Evolutionary conservation across 2,329 filamentous ascomycete species (phyloP), one percentile per base, ranked within the genome.

Genomic region (Pseudocercospora vitis): DNA sequence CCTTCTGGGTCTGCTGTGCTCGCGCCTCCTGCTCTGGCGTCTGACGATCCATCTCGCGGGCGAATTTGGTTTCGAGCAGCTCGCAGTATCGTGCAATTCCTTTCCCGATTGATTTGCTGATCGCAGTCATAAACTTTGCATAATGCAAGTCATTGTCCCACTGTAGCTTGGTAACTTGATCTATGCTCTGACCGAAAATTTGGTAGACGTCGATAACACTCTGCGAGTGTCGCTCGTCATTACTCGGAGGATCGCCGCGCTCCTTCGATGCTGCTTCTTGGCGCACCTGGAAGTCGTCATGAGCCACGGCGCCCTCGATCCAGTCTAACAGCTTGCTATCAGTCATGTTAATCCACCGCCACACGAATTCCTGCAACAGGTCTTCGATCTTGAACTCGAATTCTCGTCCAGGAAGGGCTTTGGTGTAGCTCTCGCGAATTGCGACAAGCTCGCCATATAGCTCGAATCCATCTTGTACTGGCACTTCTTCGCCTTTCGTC

Each of bases 121-220:
- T 77, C 1, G 90, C 84, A 12, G 94, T 99, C 91, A 97, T 97
- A 73, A 99, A 99, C 58, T 91, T 90, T 32, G 94, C 92, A 68
- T 96, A 89, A 61, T 96, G 91, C 31, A 95, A 79, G 65, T 96
- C 89, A 68, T 97, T 90, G 60, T 91, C 87, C 94, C 94, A 99
- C 56, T 91, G 84, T 8, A 99, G 79, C 62, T 89, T 79, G 50
- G 89, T 85, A 50, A 99, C 84, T 65, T 95, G 89, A 59, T 96
- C 88, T 29, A 95, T 84, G 14, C 88, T 89, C 73, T 96, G 89
- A 65, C 91, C 95, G 78, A 97, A 96, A 1, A 95, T 86, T 63
- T 88, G 86, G 75, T 96, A 97, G 37, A 96, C 85, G 70, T 99
- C 94, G 58, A 96, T 88, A 6, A 95, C 84, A 12, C 92, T 97